Base-by-base conservation (phyloP, 177 flowering plant species). In the Telopea speciosissima region DNA sequence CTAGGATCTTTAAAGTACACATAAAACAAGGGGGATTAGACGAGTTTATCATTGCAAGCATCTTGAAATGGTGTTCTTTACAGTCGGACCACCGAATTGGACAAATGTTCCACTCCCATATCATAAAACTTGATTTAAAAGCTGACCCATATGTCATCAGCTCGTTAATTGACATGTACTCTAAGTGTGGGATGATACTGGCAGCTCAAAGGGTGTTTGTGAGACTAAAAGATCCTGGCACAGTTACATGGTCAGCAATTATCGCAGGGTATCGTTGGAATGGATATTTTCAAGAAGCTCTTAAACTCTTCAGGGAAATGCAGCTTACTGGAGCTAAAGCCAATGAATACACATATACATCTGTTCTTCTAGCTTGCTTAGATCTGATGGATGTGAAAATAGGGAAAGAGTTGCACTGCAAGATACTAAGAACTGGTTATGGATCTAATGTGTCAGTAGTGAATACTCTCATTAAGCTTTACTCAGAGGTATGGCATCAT, bases 211-310 rank as follows among this genome's bases (percentile, higher is more conserved):
- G 71, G 63, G 67, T 81, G 44, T 81, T 81, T 74, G 16, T 23
- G 42, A 75, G 74, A 64, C 64, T 76, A 26, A 68, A 71, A 72
- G 31, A 68, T 62, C 80, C 71, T 17, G 73, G 74, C 36, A 72
- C 72, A 64, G 74, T 75, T 67, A 69, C 81, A 23, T 81, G 81
- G 83, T 78, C 81, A 23, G 81, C 77, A 0, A 68, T 81, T 68
- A 81, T 81, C 56, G 66, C 79, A 17, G 79, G 82, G 14, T 63
- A 66, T 56, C 59, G 65, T 66, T 49, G 64, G 65, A 76, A 79
- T 71, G 82, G 77, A 3, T 24, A 68, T 70, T 76, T 68, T 60
- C 26, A 68, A 49, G 71, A 73, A 71, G 72, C 71, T 1, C n/a
- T 79, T 59, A 22, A 13, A 62, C 61, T 77, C 66, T 80, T 80